These are phyloP conservation scores for Posidonia australis DNA, from an alignment of 106 monocot genomes.

Conservation along the genomic window DNA sequence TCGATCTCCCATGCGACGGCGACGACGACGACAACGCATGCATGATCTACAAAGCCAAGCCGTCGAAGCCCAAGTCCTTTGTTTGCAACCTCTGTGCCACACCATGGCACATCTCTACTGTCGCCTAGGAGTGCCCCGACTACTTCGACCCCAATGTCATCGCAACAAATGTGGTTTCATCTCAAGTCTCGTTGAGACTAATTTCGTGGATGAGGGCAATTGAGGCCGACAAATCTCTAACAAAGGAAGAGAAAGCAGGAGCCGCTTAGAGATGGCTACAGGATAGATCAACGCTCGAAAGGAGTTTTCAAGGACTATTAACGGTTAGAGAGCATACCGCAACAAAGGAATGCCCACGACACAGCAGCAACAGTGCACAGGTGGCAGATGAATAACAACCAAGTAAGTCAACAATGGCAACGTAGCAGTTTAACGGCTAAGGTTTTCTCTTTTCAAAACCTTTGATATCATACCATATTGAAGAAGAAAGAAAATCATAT, in stretches of 20 bases:
- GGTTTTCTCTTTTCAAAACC: too few species aligned
- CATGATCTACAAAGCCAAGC: constrained; percentile 63
- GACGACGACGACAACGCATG: constrained; percentile 86
- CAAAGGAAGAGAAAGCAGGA: constrained; percentile 51
- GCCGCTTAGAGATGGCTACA: constrained; percentile 32
- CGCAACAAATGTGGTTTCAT: not conserved
- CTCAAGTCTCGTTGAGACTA: constrained; percentile 13
- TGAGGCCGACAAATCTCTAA: constrained; percentile 42
- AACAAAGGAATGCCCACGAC: too few species aligned
- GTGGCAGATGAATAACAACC: too few species aligned
- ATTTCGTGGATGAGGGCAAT: constrained; percentile 50
- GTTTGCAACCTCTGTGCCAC: constrained; percentile 65
- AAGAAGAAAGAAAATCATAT: too few species aligned
- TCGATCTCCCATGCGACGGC: constrained; percentile 84
- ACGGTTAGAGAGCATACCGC: too few species aligned
- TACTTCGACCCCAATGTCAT: constrained; percentile 11
- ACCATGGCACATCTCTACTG: constrained; percentile 62
- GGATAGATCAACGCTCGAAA: too few species aligned
- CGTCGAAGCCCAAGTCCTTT: constrained; percentile 39
- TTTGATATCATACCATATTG: too few species aligned
- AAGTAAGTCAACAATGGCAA: too few species aligned
- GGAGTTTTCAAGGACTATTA: too few species aligned
- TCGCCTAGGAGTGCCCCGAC: constrained; percentile 47
- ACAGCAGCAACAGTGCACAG: too few species aligned
- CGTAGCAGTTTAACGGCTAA: too few species aligned